Evolutionary conservation across 1,139 yeast genomes (phyloP), one percentile per base, ranked within the genome.

Genomic region (Geotrichum candidum): DNA sequence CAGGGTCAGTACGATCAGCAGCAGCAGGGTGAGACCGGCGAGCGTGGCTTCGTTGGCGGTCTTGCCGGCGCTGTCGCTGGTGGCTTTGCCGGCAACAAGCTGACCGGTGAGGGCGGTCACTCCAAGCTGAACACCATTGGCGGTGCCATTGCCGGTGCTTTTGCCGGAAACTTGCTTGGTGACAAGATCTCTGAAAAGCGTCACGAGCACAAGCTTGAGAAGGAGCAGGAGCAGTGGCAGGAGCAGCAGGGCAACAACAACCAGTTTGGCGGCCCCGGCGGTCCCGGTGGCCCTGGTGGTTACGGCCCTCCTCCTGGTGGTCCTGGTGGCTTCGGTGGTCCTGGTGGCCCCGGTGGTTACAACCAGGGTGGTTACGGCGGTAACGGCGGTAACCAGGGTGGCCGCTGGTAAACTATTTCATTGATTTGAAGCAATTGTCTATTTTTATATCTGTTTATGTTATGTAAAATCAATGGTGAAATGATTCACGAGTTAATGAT

Each of bases 61-160:
- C 72, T 84, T 51, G 79, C 80, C 18, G 89, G 89, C 66, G 88
- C 85, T 65, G 81, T 81, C 58, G 84, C 84, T 56, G 88, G 88
- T 70, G 86, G 84, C 29, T 76, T 73, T 65, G 77, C 74, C 57
- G 80, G 78, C 59, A 69, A 73, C 57, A 73, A 73, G 66, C 35
- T 71, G 38, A 82, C 82, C 68, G 84, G 84, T 62, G 69, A 75
- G 59, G 76, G 77, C 53, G 71, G 75, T 60, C 87, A 84, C 74
- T 77, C 82, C 23, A 80, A 78, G 23, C 68, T 84, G 51, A 85
- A 85, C 61, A 80, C 82, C 58, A 74, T 84, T 63, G 80, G 80
- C 27, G 89, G 89, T 71, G 87, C 84, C 51, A 68, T 85, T 69
- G 82, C 80, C 51, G 88, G 89, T 70, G 88, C 87, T 41, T 68